These are phyloP conservation scores for Phytophthora pisi DNA, from an alignment of 352 stramenopile species.

Conservation along the genomic window DNA sequence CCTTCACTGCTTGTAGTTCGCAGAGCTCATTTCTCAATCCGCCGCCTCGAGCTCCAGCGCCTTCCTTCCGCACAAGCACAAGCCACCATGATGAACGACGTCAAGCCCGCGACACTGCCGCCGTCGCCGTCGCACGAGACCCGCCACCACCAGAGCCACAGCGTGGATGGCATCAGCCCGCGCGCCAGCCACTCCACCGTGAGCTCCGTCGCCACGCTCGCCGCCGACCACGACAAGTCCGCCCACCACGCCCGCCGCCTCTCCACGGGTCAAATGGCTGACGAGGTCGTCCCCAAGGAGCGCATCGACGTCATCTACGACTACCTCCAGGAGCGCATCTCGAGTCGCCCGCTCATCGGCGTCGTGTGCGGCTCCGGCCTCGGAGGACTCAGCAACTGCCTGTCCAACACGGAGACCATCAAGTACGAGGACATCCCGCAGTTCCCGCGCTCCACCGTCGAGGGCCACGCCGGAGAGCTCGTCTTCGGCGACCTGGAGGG, in stretches of 20 bases:
- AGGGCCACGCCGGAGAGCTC: slow-evolving; percentile 92
- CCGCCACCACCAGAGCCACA: slow-evolving; percentile 33
- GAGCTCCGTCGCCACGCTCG: slow-evolving; percentile 3
- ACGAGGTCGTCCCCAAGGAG: slow-evolving; percentile 56
- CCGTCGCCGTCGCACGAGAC: slow-evolving; percentile 4
- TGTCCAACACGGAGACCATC: slow-evolving; percentile 84
- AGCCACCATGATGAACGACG: slow-evolving; percentile 23
- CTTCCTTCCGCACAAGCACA: background rate
- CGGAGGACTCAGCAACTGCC: slow-evolving; percentile 89
- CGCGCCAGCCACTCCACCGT: background rate
- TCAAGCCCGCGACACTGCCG: slow-evolving; percentile 8
- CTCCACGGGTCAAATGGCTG: slow-evolving; percentile 57
- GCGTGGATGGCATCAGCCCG: slow-evolving; percentile 27
- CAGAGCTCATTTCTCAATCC: slow-evolving; percentile 7
- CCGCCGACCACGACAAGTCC: background rate
- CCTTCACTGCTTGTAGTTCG: too few species aligned
- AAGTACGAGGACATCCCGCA: slow-evolving; percentile 92
- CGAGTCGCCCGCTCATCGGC: slow-evolving; percentile 55
- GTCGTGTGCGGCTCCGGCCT: slow-evolving; percentile 95
- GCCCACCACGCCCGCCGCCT: slow-evolving; percentile 30
- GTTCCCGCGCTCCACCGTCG: slow-evolving; percentile 91
- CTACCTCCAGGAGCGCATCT: slow-evolving; percentile 52
- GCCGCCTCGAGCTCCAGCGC: background rate
- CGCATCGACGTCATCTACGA: slow-evolving; percentile 74
- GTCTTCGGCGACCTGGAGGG: slow-evolving; percentile 89